Evolutionary conservation across 345 rosid species (phyloP).

Genomic region (Durio zibethinus): DNA sequence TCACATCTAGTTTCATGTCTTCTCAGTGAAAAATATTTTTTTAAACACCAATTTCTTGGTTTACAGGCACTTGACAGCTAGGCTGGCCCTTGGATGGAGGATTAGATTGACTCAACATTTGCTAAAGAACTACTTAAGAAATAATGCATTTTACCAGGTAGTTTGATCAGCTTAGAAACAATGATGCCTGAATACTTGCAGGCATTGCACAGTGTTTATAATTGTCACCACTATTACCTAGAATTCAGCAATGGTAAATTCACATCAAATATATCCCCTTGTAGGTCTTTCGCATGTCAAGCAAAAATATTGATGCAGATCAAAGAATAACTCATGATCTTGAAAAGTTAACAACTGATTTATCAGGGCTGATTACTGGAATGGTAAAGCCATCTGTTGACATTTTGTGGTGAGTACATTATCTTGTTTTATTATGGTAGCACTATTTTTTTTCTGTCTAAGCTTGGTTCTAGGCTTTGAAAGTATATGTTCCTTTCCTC

Average conservation of each 20-base stretch:
- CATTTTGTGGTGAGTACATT: constrained; percentile 74
- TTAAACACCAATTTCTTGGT: constrained; percentile 1
- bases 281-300: constrained; percentile 88
- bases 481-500: not conserved
- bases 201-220: constrained; percentile 5
- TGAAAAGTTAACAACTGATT: constrained; percentile 76
- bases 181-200: not conserved
- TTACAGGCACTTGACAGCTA: constrained; percentile 77
- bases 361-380: constrained; percentile 92
- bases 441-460: constrained; percentile 15
- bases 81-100: constrained; percentile 96
- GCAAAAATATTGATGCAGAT: constrained; percentile 86
- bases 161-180: constrained; percentile 16
- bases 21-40: not conserved
- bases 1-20: not conserved
- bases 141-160: constrained; percentile 97
- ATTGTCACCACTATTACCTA: not conserved
- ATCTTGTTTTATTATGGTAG: not conserved
- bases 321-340: constrained; percentile 95
- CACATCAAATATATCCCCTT: constrained; percentile 13
- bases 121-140: constrained; percentile 77
- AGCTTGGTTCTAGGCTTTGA: constrained; percentile 5
- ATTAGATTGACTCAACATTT: constrained; percentile 86
- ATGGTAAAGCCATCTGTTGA: constrained; percentile 98
- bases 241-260: constrained; percentile 3